phyloP scores from a whole-genome alignment of 176 grass and related monocot species.

The Avena insularis region DNA sequence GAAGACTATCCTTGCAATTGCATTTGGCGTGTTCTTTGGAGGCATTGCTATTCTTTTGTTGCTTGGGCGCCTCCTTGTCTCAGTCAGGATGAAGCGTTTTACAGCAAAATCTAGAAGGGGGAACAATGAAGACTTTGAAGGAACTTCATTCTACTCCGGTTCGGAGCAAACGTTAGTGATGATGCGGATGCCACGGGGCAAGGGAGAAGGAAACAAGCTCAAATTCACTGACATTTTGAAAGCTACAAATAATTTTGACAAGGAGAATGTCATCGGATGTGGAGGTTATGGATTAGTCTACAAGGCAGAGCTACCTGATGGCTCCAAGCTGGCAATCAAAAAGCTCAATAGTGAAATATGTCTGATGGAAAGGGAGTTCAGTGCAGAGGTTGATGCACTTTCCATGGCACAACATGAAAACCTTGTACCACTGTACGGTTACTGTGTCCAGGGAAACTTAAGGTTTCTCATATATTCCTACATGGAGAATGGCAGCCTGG shows the following conservation, averaged over 20 bases:
- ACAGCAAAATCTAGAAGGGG: slow-evolving; percentile 18
- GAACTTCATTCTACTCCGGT: slow-evolving; percentile 60
- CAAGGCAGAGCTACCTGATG: slow-evolving; percentile 47
- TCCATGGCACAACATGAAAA: slow-evolving; percentile 60
- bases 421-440: slow-evolving; percentile 56
- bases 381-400: slow-evolving; percentile 55
- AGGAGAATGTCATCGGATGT: slow-evolving; percentile 51
- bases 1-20: slow-evolving; percentile 49
- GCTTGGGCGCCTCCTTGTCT: slow-evolving; percentile 47
- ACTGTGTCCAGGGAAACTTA: slow-evolving; percentile 44
- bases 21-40: slow-evolving; percentile 66
- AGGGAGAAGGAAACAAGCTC: slow-evolving; percentile 49
- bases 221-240: slow-evolving; percentile 48
- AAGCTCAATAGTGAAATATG: slow-evolving; percentile 55
- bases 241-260: slow-evolving; percentile 59
- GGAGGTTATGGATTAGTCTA: slow-evolving; percentile 65
- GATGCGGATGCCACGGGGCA: slow-evolving; percentile 50
- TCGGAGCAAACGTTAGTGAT: slow-evolving; percentile 63
- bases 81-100: slow-evolving; percentile 8
- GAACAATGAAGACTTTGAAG: slow-evolving; percentile 43
- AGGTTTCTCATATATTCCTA: slow-evolving; percentile 60
- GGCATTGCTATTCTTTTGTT: slow-evolving; percentile 47
- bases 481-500: slow-evolving; percentile 79
- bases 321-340: slow-evolving; percentile 54
- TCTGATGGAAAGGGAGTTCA: slow-evolving; percentile 55